Conservation (phyloP, 2,329 filamentous ascomycete genomes). For the Penicillium polonicum region DNA sequence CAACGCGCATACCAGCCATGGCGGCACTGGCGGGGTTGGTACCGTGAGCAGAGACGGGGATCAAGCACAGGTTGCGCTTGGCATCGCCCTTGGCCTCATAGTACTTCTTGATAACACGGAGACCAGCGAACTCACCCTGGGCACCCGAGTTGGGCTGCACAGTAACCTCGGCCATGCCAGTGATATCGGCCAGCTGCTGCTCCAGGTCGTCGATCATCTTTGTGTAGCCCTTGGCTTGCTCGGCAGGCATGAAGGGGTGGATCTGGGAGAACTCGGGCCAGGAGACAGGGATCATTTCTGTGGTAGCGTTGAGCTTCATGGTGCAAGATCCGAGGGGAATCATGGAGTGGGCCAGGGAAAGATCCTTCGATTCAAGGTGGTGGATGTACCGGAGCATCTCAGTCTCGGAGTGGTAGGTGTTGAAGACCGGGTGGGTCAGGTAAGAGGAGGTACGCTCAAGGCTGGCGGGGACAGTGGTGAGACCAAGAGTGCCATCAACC, state of each 20-base stretch:
- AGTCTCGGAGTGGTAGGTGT: slow-evolving; percentile 91
- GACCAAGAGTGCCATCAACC: slow-evolving; percentile 35
- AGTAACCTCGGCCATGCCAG: slow-evolving; percentile 84
- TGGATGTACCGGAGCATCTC: slow-evolving; percentile 91
- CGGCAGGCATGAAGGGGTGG: slow-evolving; percentile 72
- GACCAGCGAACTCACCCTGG: slow-evolving; percentile 89
- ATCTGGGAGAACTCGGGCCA: slow-evolving; percentile 73
- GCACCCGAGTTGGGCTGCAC: slow-evolving; percentile 95
- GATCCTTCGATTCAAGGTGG: slow-evolving; percentile 88
- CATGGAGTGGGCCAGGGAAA: slow-evolving; percentile 95
- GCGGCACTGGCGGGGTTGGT: slow-evolving; percentile 94
- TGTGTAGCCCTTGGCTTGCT: slow-evolving; percentile 66
- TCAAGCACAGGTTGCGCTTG: slow-evolving; percentile 85
- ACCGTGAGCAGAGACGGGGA: slow-evolving; percentile 91
- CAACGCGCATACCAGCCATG: slow-evolving; percentile 94
- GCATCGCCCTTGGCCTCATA: slow-evolving; percentile 64
- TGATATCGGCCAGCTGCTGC: slow-evolving; percentile 74
- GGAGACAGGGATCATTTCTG: slow-evolving; percentile 86
- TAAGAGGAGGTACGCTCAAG: slow-evolving; percentile 72
- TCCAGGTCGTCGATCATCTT: slow-evolving; percentile 71
- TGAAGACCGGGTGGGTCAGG: slow-evolving; percentile 90
- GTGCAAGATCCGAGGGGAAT: slow-evolving; percentile 95
- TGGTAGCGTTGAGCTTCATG: slow-evolving; percentile 95
- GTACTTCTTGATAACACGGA: slow-evolving; percentile 83
- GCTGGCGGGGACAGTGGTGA: slow-evolving; percentile 48